Base-by-base conservation (phyloP, 139 green algal species). In the Chlamydomonas sp. region DNA sequence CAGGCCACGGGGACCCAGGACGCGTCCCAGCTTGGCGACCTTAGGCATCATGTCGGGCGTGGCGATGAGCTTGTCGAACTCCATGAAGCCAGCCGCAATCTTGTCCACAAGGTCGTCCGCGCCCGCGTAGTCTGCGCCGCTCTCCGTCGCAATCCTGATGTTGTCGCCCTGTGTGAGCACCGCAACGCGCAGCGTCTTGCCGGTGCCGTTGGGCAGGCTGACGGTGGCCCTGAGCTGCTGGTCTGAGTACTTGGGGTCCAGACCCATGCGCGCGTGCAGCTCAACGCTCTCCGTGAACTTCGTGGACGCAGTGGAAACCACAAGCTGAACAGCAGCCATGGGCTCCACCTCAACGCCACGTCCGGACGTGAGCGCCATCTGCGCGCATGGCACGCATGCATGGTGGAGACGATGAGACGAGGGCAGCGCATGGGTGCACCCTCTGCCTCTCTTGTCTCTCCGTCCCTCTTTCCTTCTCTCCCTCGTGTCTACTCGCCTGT, bases 31-130 rank as follows among this genome's bases (percentile, higher is more conserved):
- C 87, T 96, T 97, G 38, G 95, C 95, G 20, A 96, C 87, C 84
- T 99, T 98, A 49, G 95, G 95, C 95, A 99, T 99, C 95, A 99
- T 98, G 75, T 98, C 95, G 16, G 95, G 94, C 0, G 95, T 99
- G 43, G 93, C 93, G 48, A 99, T 88, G 35, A 99, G 89, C 85
- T 98, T 97, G 83, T 99, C 94, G 70, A 99, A 99, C 63, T 98
- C 95, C 81, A 99, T 85, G 80, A 97, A 95, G 50, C 95, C 95
- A 28, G 85, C 88, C 34, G 75, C 81, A 67, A 99, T 99, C 74
- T 91, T 81, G 58, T 97, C 90, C 33, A 99, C 92, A 58, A 99
- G 83, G 58, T 97, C 94, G 58, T 98, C 95, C 3, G 50, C 83
- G 30, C 95, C 95, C 35, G 87, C 90, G 49, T 89, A 83, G 70